A percentile compares a stretch with the other conserved stretches of the same genome.
These are phyloP conservation scores for Neopestalotiopsis sp. DNA, from an alignment of 2,329 filamentous ascomycete species.

Conservation along the genomic window DNA sequence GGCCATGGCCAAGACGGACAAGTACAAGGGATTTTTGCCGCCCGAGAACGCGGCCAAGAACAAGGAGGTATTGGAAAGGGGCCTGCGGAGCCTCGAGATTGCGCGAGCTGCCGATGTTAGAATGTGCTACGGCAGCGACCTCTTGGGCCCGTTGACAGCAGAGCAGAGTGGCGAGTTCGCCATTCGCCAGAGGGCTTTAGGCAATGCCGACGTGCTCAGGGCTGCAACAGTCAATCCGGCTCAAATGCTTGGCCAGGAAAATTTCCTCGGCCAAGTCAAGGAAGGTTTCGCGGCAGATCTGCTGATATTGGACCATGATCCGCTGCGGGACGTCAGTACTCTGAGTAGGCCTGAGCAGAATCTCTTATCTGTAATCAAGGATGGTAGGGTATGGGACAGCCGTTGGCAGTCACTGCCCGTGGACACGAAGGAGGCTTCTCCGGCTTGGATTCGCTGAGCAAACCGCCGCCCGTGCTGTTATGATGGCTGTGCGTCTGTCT, in stretches of 20 bases:
- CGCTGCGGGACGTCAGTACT: conserved; percentile 58
- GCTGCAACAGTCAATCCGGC: conserved; percentile 53
- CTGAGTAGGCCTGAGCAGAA: conserved; percentile 52
- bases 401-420: conserved; percentile 16
- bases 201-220: conserved; percentile 31
- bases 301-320: conserved; percentile 56
- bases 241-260: conserved; percentile 49
- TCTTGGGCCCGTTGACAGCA: conserved; percentile 36
- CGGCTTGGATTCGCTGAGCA: not conserved
- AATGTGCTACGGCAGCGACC: conserved; percentile 26
- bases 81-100: not conserved
- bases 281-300: conserved; percentile 58
- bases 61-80: conserved; percentile 5
- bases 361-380: conserved; percentile 58
- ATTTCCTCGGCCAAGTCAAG: conserved; percentile 54
- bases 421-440: not conserved
- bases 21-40: conserved; percentile 44
- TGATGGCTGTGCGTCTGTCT: too few species aligned
- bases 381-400: conserved; percentile 48
- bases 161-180: conserved; percentile 40
- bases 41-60: conserved; percentile 31
- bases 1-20: conserved; percentile 43
- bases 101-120: conserved; percentile 14
- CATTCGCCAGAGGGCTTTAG: conserved; percentile 31
- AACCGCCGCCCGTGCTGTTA: not conserved